These are phyloP conservation scores for Raddia guianensis DNA, from an alignment of 176 grass and related monocot genomes.

Conservation along the genomic window DNA sequence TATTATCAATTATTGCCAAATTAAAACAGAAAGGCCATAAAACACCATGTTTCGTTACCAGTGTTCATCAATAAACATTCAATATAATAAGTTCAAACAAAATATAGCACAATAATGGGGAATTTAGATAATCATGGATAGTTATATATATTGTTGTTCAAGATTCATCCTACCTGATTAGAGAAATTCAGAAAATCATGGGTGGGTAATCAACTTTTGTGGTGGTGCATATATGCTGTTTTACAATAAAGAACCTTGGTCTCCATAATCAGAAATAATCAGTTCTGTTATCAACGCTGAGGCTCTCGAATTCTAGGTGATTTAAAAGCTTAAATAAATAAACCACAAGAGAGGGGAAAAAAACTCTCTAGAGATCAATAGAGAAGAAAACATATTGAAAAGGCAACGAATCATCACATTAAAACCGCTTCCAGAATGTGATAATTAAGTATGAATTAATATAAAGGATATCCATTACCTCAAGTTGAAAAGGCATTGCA, in stretches of 20 bases:
- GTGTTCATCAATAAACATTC: conserved; percentile 19
- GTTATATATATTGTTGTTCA: conserved; percentile 9
- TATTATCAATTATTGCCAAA: neutral
- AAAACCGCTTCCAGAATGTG: conserved; percentile 1
- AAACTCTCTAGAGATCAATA: neutral
- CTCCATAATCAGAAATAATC: conserved; percentile 20
- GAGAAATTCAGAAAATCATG: conserved; percentile 4
- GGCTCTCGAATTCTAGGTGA: conserved; percentile 5
- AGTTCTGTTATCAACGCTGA: neutral
- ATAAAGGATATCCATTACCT: conserved; percentile 55
- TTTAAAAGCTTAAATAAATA: neutral
- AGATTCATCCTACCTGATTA: conserved; percentile 23
- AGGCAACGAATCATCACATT: neutral
- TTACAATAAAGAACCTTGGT: neutral
- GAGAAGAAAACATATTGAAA: conserved; percentile 21
- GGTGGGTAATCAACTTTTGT: conserved; percentile 1
- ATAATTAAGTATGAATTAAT: conserved; percentile 23
- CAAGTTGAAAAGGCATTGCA: conserved; percentile 95
- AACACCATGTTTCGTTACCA: neutral
- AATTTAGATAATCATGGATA: conserved; percentile 29
- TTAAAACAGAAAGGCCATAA: conserved; percentile 12
- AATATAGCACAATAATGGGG: neutral
- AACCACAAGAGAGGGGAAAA: conserved; percentile 1
- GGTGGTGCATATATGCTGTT: conserved; percentile 3
- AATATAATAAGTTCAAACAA: neutral